Evolutionary conservation across 169 alveolate species (phyloP), one percentile per base, ranked within the genome.

Genomic region (Pseudocohnilembus persalinus): DNA sequence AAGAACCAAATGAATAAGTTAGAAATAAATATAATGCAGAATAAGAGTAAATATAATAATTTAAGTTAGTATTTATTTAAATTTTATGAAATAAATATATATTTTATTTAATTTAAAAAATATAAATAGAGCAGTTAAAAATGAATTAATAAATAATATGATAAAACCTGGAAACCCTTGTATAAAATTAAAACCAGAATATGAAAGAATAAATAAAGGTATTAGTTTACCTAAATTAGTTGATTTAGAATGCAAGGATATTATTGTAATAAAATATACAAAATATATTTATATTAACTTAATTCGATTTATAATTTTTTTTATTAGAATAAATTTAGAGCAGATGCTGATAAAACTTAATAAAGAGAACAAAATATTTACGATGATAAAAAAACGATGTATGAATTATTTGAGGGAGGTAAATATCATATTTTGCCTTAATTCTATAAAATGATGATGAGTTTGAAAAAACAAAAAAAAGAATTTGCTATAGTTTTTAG

Each of bases 401-500:
- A 80, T 30, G 49, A 86, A n/a, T 77, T 95, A 29, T 93, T 93
- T 85, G 88, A 89, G 83, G 94, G 92, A 31, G 92, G 94, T 20
- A 93, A 91, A 87, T 94, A 95, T 90, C 90, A 93, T 85, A 31
- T 95, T 29, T 89, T 95, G 32, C 95, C 96, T 1, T 88, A 92
- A 33, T 95, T 95, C 88, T 93, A 90, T 85, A 89, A 91, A 76
- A 95, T 94, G 83, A 82, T 95, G 74, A 95, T 95, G 34, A 88
- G 85, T 83, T 90, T 95, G 24, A 92, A 92, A 87, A 92, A 92
- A 82, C 83, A 85, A 4, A 93, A 92, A 81, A 91, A 93, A 83
- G 97, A 94, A 74, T 94, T 94, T 82, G 92, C 96, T 24, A 87
- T 94, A 0, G 94, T 94, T 31, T 92, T 94, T 81, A 81, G 96